phyloP scores from a whole-genome alignment of 2,329 filamentous ascomycete species.

The Grosmannia serpens region DNA sequence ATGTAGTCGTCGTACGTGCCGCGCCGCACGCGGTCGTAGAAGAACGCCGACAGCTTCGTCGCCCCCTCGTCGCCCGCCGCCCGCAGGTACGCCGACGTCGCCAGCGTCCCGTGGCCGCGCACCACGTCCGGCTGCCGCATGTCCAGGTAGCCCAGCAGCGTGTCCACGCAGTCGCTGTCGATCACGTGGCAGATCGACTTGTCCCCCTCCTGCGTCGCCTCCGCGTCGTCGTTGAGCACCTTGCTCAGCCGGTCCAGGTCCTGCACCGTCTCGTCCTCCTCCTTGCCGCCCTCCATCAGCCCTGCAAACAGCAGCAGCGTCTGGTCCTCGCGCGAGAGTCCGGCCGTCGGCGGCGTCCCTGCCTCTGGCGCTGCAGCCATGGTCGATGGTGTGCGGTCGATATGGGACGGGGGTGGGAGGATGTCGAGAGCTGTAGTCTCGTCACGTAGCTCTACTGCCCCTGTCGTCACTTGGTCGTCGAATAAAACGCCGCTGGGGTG shows the following conservation, averaged over 20 bases:
- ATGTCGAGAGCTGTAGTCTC: too few species aligned
- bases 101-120: slow-evolving; percentile 70
- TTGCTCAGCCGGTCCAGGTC: slow-evolving; percentile 48
- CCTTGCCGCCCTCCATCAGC: slow-evolving; percentile 81
- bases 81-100: slow-evolving; percentile 74
- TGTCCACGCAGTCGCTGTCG: slow-evolving; percentile 68
- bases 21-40: slow-evolving; percentile 58
- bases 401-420: too few species aligned
- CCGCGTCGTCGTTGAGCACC: slow-evolving; percentile 44
- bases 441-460: too few species aligned
- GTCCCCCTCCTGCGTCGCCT: slow-evolving; percentile 30
- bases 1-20: slow-evolving; percentile 82
- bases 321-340: slow-evolving; percentile 39
- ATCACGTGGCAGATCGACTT: slow-evolving; percentile 49
- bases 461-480: neutral
- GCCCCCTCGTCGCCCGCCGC: slow-evolving; percentile 60
- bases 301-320: slow-evolving; percentile 73
- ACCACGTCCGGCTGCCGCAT: slow-evolving; percentile 64
- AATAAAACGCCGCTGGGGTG: neutral
- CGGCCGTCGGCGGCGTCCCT: neutral
- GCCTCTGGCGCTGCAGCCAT: slow-evolving; percentile 4
- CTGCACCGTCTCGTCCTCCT: slow-evolving; percentile 58
- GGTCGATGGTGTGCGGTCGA: too few species aligned
- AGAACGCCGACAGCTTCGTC: slow-evolving; percentile 60
- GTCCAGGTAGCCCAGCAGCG: slow-evolving; percentile 76